phyloP scores from a whole-genome alignment of 1,139 yeast genomes.

The Kluyveromyces marxianus region DNA sequence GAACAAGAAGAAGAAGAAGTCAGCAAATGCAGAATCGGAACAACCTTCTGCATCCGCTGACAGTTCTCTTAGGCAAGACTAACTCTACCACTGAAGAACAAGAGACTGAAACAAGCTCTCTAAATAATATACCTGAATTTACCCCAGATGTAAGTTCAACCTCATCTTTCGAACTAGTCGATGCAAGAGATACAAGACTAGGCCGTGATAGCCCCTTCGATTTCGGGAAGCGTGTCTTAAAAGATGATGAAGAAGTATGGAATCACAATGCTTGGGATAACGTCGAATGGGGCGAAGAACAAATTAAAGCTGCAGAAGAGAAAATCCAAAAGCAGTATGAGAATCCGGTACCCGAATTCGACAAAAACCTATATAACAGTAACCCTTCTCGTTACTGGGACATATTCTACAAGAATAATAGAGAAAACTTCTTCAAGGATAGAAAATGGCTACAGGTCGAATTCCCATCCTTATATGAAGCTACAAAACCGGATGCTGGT shows the following conservation, averaged over 20 bases:
- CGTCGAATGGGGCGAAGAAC: conserved; percentile 96
- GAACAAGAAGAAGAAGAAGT: conserved; percentile 10
- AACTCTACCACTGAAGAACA: conserved; percentile 4
- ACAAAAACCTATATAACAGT: conserved; percentile 66
- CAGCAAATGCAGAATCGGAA: not conserved
- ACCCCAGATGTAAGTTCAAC: not conserved
- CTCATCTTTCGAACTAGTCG: conserved; percentile 8
- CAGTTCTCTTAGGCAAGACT: conserved; percentile 26
- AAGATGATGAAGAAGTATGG: conserved; percentile 75
- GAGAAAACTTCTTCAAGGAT: conserved; percentile 91
- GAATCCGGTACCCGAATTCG: conserved; percentile 78
- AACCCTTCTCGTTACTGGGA: conserved; percentile 97
- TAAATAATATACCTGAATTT: too few relatives aligned
- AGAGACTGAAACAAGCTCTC: conserved; percentile 1
- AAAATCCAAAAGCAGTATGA: conserved; percentile 71
- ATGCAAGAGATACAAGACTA: conserved; percentile 36
- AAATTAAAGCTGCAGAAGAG: conserved; percentile 63
- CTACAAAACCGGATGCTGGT: conserved; percentile 65
- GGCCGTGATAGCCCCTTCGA: conserved; percentile 88
- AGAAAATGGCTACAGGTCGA: conserved; percentile 94
- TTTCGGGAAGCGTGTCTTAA: conserved; percentile 79
- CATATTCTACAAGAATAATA: conserved; percentile 80
- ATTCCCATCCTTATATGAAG: conserved; percentile 76
- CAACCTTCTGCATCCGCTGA: conserved; percentile 11
- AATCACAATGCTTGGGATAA: conserved; percentile 96